Conservation (phyloP, 345 rosid genomes). For the Citrus medica region DNA sequence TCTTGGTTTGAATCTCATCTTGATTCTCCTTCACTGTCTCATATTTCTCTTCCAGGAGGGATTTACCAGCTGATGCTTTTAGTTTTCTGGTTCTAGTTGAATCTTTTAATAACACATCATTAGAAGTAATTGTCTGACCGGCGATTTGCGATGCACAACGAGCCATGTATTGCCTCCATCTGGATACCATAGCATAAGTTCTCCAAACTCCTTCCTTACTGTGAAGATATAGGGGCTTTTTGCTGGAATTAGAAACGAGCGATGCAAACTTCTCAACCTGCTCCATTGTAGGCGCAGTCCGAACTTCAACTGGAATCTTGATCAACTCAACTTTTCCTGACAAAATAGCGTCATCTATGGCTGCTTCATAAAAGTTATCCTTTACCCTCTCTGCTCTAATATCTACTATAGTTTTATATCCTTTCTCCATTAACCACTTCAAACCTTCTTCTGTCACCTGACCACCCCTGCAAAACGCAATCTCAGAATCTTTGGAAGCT, state of each 20-base stretch:
- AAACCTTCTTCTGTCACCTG: conserved; percentile 88
- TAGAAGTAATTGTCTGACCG: conserved; percentile 11
- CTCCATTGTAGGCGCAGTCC: conserved; percentile 79
- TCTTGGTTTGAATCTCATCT: conserved; percentile 26
- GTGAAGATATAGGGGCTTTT: conserved; percentile 82
- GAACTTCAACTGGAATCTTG: conserved; percentile 75
- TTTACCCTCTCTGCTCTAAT: conserved; percentile 74
- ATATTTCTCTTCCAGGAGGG: conserved; percentile 32
- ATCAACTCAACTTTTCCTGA: conserved; percentile 60
- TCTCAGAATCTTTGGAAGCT: conserved; percentile 45
- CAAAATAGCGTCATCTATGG: conserved; percentile 56
- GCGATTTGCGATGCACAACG: conserved; percentile 35
- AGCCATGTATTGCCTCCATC: conserved; percentile 91
- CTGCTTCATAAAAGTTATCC: conserved; percentile 74
- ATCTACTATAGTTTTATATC: conserved; percentile 85
- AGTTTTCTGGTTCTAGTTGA: conserved; percentile 19
- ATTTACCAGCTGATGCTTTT: conserved; percentile 14
- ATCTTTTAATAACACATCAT: conserved; percentile 17
- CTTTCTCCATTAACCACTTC: conserved; percentile 72
- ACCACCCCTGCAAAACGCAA: conserved; percentile 92
- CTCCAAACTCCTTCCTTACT: conserved; percentile 94
- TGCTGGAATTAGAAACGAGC: conserved; percentile 64
- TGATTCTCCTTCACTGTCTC: conserved; percentile 25
- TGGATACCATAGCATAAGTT: conserved; percentile 84
- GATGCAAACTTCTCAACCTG: conserved; percentile 94